Conservation (phyloP, 2,329 filamentous ascomycete genomes). For the Penicillium sp. region DNA sequence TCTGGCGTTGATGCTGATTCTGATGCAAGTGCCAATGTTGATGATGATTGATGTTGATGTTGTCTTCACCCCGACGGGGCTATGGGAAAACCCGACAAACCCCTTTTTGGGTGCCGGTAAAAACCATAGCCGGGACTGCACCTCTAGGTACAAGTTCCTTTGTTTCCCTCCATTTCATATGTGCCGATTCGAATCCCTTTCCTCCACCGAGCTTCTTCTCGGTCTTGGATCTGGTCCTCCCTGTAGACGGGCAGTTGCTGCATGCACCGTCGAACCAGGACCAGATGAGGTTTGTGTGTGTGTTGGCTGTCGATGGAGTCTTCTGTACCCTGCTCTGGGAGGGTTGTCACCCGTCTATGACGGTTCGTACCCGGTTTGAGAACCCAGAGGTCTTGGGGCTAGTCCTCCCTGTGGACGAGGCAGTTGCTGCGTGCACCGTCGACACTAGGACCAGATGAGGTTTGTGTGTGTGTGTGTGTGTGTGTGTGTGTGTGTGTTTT, state of each 20-base stretch:
- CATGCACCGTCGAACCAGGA: background rate
- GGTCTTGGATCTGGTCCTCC: background rate
- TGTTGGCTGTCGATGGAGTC: background rate
- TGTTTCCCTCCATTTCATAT: background rate
- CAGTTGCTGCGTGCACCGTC: too few relatives aligned
- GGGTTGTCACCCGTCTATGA: background rate
- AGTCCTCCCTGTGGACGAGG: too few relatives aligned
- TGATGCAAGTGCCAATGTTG: background rate
- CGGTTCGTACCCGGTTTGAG: background rate
- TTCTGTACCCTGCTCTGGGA: background rate
- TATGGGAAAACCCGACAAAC: slow-evolving; percentile 22
- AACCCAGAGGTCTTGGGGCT: background rate
- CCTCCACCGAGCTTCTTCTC: background rate
- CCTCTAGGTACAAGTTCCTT: background rate
- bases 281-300: background rate
- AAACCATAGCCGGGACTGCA: slow-evolving; percentile 20
- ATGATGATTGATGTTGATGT: background rate
- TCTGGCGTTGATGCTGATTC: background rate
- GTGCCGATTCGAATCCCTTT: background rate
- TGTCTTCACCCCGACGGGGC: slow-evolving; percentile 5
- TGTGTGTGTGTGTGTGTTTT: background rate
- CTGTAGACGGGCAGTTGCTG: background rate
- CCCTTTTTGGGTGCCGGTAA: slow-evolving; percentile 10
- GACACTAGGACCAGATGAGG: too few relatives aligned
- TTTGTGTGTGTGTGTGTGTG: background rate